Conservation (phyloP, 2,329 filamentous ascomycete species). For the Trichoderma citrinoviride region DNA sequence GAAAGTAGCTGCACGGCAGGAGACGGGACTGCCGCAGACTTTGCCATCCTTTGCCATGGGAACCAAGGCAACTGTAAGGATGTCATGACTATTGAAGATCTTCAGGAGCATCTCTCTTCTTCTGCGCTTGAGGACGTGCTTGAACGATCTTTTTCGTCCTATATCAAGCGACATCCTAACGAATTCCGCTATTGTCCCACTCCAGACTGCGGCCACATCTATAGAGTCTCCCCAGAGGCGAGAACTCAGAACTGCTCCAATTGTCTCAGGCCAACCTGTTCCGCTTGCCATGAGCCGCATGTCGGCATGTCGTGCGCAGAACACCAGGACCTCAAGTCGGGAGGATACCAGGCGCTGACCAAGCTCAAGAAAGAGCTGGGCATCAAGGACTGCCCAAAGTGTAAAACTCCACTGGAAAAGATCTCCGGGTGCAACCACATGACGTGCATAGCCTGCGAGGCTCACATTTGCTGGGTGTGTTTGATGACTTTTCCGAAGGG, state of each 20-base stretch:
- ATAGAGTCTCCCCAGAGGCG: slow-evolving; percentile 31
- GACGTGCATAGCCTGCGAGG: slow-evolving; percentile 39
- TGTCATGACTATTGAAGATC: background rate
- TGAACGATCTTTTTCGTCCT: slow-evolving; percentile 35
- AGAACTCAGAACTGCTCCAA: slow-evolving; percentile 33
- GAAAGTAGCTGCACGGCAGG: slow-evolving; percentile 23
- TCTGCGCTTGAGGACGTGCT: slow-evolving; percentile 29
- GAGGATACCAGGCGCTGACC: slow-evolving; percentile 29
- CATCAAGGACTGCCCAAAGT: slow-evolving; percentile 43
- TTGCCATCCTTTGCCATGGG: background rate
- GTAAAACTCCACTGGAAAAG: slow-evolving; percentile 43
- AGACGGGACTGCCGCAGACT: background rate
- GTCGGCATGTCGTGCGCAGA: slow-evolving; percentile 36
- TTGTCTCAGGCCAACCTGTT: slow-evolving; percentile 39
- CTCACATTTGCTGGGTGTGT: slow-evolving; percentile 51
- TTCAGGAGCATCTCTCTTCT: background rate
- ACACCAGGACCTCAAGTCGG: slow-evolving; percentile 30
- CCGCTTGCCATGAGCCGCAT: slow-evolving; percentile 37
- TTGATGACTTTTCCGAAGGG: slow-evolving; percentile 25
- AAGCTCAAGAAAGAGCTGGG: slow-evolving; percentile 36
- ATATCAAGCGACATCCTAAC: slow-evolving; percentile 35
- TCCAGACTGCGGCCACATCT: slow-evolving; percentile 43
- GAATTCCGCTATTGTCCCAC: slow-evolving; percentile 42
- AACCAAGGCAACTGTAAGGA: background rate
- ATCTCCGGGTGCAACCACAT: slow-evolving; percentile 48